Conservation (phyloP, 495 filamentous ascomycete genomes). For the Terfezia claveryi region DNA sequence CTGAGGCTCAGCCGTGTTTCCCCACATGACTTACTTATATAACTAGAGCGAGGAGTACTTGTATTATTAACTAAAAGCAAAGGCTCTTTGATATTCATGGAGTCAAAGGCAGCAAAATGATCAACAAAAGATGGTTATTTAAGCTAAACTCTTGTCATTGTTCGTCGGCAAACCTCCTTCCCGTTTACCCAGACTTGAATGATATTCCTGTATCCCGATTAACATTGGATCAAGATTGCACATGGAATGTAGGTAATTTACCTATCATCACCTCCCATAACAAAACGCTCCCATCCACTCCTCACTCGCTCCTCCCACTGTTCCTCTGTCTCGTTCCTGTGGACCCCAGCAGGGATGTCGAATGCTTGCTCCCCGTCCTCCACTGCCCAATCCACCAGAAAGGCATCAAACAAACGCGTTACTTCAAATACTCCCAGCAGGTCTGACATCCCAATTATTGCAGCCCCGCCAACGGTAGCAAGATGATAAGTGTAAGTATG, state of each 20-base stretch:
- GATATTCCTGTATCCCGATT: no score
- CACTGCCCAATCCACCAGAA: constrained; percentile 28
- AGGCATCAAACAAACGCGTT: constrained; percentile 44
- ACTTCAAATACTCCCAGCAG: constrained; percentile 34
- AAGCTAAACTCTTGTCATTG: no score
- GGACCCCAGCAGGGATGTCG: constrained; percentile 15
- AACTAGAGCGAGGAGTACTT: no score
- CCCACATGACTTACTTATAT: no score
- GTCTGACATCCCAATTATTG: constrained; percentile 33
- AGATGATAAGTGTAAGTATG: constrained; percentile 36
- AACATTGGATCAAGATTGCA: no score
- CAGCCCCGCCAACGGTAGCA: constrained; percentile 40
- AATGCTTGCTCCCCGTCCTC: constrained; percentile 30
- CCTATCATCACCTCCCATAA: neutral
- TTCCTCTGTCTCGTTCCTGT: neutral
- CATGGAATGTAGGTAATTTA: neutral
- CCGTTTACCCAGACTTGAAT: no score
- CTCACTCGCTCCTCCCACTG: neutral
- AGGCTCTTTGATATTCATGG: no score
- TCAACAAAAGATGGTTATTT: no score
- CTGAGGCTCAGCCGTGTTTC: no score
- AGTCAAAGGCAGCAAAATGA: no score
- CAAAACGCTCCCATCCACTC: neutral
- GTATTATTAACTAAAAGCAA: no score
- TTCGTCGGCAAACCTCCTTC: no score